These are phyloP conservation scores for Oehlia diaphana DNA, from an alignment of 192 early-diverging fungal species.

Conservation along the genomic window DNA sequence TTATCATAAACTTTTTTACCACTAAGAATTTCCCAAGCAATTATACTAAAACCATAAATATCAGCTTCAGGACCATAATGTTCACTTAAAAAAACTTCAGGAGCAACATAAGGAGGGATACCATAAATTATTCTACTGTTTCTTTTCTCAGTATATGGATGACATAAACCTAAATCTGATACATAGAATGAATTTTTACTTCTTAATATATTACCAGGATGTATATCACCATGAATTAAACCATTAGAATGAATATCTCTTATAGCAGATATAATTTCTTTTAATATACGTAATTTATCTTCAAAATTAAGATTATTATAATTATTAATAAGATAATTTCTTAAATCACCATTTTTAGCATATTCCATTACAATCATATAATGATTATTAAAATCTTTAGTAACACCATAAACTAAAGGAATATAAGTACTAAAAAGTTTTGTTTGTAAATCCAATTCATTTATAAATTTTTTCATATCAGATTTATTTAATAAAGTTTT, in stretches of 20 bases:
- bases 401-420: not conserved
- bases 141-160: constrained; percentile 25
- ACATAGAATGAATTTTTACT: constrained; percentile 16
- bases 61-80: not conserved
- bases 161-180: constrained; percentile 40
- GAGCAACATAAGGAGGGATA: not conserved
- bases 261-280: not conserved
- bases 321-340: not conserved
- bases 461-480: not conserved
- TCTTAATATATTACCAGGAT: constrained; percentile 1
- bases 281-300: not conserved
- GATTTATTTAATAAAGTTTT: not conserved
- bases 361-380: not conserved
- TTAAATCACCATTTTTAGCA: not conserved
- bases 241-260: constrained; percentile 35
- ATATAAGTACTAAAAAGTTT: not conserved
- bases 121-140: not conserved
- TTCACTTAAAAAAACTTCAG: not conserved
- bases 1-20: not conserved
- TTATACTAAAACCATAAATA: not conserved
- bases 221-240: constrained; percentile 40
- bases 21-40: not conserved
- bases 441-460: not conserved
- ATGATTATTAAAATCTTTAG: not conserved
- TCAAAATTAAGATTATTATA: not conserved